Percentiles rank a stretch among this genome's conserved stretches.
Evolutionary conservation across 139 green algal species (phyloP).

Genomic region (Auxenochlorella pyrenoidosa): DNA sequence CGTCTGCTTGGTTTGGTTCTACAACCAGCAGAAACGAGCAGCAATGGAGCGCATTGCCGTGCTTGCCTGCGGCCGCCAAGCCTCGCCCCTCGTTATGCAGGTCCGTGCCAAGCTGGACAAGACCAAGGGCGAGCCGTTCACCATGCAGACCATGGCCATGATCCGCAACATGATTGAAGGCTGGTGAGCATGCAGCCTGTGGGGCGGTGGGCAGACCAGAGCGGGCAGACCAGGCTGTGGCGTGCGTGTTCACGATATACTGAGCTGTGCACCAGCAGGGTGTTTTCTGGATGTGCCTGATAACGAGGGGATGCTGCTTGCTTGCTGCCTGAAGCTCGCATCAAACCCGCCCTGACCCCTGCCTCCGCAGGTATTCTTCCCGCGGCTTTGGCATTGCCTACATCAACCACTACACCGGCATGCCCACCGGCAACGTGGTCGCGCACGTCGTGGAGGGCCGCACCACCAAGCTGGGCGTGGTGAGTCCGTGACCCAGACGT

Average conservation of each 20-base stretch:
- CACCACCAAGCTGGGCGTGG: constrained; percentile 39
- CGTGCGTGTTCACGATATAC: too few species aligned
- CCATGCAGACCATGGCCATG: constrained; percentile 54
- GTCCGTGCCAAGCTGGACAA: constrained; percentile 45
- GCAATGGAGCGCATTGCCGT: too few species aligned
- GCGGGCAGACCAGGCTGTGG: not conserved
- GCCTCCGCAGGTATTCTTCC: constrained; percentile 67
- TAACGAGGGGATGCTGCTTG: too few species aligned
- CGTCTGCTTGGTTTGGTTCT: too few species aligned
- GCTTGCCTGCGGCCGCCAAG: not conserved
- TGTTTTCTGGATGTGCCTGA: too few species aligned
- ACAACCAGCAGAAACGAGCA: too few species aligned
- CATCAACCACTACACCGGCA: constrained; percentile 77
- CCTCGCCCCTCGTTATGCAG: not conserved
- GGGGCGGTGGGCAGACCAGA: too few species aligned
- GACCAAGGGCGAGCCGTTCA: constrained; percentile 44
- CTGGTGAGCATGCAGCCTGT: constrained; percentile 49
- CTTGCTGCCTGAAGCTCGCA: too few species aligned
- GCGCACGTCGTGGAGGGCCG: constrained; percentile 74
- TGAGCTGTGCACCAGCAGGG: too few species aligned
- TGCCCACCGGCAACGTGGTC: constrained; percentile 76
- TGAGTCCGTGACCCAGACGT: too few species aligned
- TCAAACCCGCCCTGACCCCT: not conserved
- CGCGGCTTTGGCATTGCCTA: constrained; percentile 70
- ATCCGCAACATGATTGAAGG: constrained; percentile 78